Evolutionary conservation across 441 rosid species (phyloP).

Genomic region (Melastoma candidum): DNA sequence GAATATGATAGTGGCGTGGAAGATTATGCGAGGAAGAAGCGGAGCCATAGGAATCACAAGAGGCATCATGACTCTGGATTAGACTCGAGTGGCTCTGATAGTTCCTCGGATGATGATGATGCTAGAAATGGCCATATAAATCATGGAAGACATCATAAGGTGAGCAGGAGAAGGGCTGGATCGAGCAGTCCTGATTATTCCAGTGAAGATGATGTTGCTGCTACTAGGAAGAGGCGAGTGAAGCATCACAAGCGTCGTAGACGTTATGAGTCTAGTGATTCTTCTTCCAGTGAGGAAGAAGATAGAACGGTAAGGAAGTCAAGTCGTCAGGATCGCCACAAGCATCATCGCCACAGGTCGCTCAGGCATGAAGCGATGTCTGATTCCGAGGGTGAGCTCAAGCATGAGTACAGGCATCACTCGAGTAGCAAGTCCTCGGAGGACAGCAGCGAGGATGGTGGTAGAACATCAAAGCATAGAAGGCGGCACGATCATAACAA

Average conservation of each 20-base stretch:
- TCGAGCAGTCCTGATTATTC: slow-evolving; percentile 30
- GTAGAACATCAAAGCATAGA: slow-evolving; percentile 25
- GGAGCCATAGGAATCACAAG: slow-evolving; percentile 27
- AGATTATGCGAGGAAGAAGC: slow-evolving; percentile 38
- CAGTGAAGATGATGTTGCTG: slow-evolving; percentile 20
- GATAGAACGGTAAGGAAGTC: slow-evolving; percentile 12
- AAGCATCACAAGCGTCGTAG: slow-evolving; percentile 24
- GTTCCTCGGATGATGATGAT: slow-evolving; percentile 28
- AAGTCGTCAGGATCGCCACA: slow-evolving; percentile 24
- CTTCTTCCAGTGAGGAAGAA: slow-evolving; percentile 23
- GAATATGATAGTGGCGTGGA: slow-evolving; percentile 35
- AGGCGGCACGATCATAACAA: slow-evolving; percentile 19
- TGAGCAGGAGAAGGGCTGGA: slow-evolving; percentile 9
- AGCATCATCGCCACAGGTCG: slow-evolving; percentile 13
- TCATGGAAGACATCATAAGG: slow-evolving; percentile 27
- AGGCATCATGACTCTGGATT: slow-evolving; percentile 28
- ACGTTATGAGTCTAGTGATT: background rate
- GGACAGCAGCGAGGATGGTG: slow-evolving; percentile 29
- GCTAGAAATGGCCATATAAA: slow-evolving; percentile 24
- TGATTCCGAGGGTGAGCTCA: slow-evolving; percentile 22
- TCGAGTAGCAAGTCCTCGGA: slow-evolving; percentile 40
- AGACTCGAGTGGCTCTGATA: slow-evolving; percentile 27
- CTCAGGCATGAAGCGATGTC: slow-evolving; percentile 18
- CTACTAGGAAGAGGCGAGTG: slow-evolving; percentile 18
- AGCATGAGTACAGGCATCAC: slow-evolving; percentile 16